phyloP scores from a whole-genome alignment of 2,329 filamentous ascomycete species.

The Arthrobotrys entomopaga region DNA sequence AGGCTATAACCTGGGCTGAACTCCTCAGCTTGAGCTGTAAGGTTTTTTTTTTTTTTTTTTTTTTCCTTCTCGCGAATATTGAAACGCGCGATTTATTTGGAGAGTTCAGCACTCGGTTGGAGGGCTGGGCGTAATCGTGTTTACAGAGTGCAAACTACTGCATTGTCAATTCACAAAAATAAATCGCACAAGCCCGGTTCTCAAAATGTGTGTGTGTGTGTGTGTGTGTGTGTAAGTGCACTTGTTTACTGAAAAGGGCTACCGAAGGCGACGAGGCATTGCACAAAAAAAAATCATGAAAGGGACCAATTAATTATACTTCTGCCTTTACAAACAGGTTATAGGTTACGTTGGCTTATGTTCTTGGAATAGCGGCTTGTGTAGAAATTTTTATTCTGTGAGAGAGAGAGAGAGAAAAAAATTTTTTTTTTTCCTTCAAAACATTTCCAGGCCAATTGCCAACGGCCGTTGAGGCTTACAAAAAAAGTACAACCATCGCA shows the following conservation, averaged over 20 bases:
- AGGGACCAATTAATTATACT: neutral
- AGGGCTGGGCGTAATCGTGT: neutral
- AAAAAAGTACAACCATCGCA: constrained; percentile 21
- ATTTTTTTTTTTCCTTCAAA: neutral
- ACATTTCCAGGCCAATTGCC: constrained; percentile 8
- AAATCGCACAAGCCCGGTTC: constrained; percentile 39
- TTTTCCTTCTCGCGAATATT: constrained; percentile 16
- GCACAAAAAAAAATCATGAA: constrained; percentile 6
- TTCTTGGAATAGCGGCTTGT: constrained; percentile 21
- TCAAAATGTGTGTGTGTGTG: neutral
- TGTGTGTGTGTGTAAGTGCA: no score
- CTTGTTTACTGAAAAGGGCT: constrained; percentile 24
- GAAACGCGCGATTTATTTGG: constrained; percentile 47
- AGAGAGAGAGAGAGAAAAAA: constrained; percentile 7
- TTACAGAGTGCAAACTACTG: neutral
- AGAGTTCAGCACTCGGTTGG: constrained; percentile 25
- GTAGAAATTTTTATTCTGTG: constrained; percentile 1
- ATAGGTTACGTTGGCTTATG: neutral
- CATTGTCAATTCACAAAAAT: constrained; percentile 13
- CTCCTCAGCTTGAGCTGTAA: constrained; percentile 24
- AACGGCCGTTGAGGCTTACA: neutral
- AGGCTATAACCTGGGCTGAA: constrained; percentile 33
- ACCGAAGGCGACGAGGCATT: constrained; percentile 29
- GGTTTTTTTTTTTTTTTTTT: constrained; percentile 9
- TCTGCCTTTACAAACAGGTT: neutral